Conservation (phyloP, 176 grass and related monocot genomes). For the Triticum timopheevii region DNA sequence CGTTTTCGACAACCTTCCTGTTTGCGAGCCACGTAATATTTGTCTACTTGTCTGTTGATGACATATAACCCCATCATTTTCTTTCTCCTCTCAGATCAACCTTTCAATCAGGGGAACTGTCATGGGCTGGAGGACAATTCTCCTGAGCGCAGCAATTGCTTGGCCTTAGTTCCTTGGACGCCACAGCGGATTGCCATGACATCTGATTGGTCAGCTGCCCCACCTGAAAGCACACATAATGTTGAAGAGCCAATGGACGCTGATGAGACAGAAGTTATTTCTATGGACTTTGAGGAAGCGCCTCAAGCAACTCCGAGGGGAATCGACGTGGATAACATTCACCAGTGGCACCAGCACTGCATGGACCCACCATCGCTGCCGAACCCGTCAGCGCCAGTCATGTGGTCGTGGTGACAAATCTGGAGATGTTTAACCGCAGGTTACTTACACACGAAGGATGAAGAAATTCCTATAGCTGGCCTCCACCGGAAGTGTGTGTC, state of each 20-base stretch:
- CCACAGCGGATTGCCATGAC: constrained; percentile 23
- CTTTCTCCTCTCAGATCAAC: constrained; percentile 42
- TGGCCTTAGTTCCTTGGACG: constrained; percentile 81
- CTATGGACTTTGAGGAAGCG: constrained; percentile 69
- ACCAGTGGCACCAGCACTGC: constrained; percentile 64
- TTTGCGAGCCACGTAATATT: background rate
- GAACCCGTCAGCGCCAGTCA: constrained; percentile 51
- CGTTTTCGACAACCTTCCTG: background rate
- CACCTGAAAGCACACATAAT: background rate
- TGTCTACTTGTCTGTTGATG: constrained; percentile 3
- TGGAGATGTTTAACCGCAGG: background rate
- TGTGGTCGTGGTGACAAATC: constrained; percentile 61
- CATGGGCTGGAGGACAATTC: constrained; percentile 55
- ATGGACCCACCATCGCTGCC: constrained; percentile 42
- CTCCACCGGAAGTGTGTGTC: background rate
- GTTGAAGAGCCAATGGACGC: constrained; percentile 56
- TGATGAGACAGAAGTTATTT: constrained; percentile 49
- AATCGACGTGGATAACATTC: constrained; percentile 30
- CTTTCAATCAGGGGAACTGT: constrained; percentile 41
- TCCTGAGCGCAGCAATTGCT: constrained; percentile 43
- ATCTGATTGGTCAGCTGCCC: constrained; percentile 22
- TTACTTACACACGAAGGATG: constrained; percentile 11
- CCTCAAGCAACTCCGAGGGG: background rate
- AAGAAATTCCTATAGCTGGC: constrained; percentile 32
- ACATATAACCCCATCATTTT: background rate